phyloP scores from a whole-genome alignment of 768 basidiomycete species.

The Candolleomyces eurysporus region DNA sequence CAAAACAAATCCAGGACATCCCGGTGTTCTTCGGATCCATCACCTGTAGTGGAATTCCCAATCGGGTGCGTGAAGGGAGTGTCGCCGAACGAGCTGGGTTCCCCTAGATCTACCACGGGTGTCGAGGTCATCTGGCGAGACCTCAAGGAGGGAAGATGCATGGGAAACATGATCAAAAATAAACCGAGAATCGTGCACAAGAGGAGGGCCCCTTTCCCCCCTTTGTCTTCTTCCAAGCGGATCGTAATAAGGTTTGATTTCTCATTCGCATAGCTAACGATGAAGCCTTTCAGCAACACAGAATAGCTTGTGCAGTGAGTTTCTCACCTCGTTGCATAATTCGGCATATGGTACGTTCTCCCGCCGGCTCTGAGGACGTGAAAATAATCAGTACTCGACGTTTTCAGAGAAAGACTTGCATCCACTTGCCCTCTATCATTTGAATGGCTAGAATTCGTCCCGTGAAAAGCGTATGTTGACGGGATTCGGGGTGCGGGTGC shows the following conservation, averaged over 20 bases:
- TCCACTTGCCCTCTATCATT: conserved; percentile 35
- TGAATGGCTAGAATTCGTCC: conserved; percentile 38
- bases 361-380: conserved; percentile 27
- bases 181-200: conserved; percentile 16
- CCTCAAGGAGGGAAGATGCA: too few species aligned
- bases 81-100: too few species aligned
- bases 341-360: conserved; percentile 39
- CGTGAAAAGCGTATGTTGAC: conserved; percentile 32
- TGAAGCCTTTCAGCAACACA: conserved; percentile 7
- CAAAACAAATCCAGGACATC: conserved; percentile 16
- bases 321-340: conserved; percentile 37
- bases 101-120: too few species aligned
- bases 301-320: neutral
- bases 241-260: conserved; percentile 34
- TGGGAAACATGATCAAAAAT: conserved; percentile 23
- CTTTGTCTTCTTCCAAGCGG: conserved; percentile 32
- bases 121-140: too few species aligned
- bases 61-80: too few species aligned
- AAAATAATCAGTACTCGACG: neutral
- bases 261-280: conserved; percentile 35
- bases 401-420: neutral
- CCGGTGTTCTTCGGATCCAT: neutral
- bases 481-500: neutral
- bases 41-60: neutral
- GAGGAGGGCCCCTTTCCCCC: conserved; percentile 22